Evolutionary conservation across 805 yeast genomes (phyloP).

Genomic region (Cyberlindnera petersonii): DNA sequence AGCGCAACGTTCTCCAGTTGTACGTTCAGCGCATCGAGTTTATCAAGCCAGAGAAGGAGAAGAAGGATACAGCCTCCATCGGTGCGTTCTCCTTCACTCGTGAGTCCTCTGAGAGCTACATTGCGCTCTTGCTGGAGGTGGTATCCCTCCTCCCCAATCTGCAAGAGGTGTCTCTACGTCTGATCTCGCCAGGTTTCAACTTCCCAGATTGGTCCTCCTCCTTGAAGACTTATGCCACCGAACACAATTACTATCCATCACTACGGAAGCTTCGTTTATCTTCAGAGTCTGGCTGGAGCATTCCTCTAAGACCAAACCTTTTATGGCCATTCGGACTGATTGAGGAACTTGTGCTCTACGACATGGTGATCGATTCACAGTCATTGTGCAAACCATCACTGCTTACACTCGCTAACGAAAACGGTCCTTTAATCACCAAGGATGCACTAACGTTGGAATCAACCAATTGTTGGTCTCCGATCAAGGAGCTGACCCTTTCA

Average conservation of each 20-base stretch:
- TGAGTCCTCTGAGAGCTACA: constrained; percentile 24
- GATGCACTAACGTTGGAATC: constrained; percentile 18
- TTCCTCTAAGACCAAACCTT: constrained; percentile 47
- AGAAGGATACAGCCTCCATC: constrained; percentile 15
- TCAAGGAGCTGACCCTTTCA: constrained; percentile 29
- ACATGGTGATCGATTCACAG: constrained; percentile 45
- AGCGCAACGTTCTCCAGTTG: constrained; percentile 22
- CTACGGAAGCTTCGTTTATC: constrained; percentile 35
- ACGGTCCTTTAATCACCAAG: constrained; percentile 22
- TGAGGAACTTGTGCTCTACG: constrained; percentile 39
- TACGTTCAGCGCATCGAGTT: constrained; percentile 21
- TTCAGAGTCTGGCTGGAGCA: constrained; percentile 48
- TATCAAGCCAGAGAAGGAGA: constrained; percentile 19
- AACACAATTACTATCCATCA: constrained; percentile 25
- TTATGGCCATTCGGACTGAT: constrained; percentile 44
- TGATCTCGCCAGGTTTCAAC: constrained; percentile 48
- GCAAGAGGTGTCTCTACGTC: constrained; percentile 36
- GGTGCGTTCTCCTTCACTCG: constrained; percentile 26
- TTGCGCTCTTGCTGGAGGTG: constrained; percentile 37
- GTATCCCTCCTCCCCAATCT: constrained; percentile 46
- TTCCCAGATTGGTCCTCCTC: constrained; percentile 33
- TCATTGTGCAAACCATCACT: constrained; percentile 31
- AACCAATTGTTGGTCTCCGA: constrained; percentile 30
- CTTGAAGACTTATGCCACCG: constrained; percentile 24
- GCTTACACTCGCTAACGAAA: constrained; percentile 24